phyloP scores from a whole-genome alignment of 768 basidiomycete genomes.

The Pulveroboletus sp. region DNA sequence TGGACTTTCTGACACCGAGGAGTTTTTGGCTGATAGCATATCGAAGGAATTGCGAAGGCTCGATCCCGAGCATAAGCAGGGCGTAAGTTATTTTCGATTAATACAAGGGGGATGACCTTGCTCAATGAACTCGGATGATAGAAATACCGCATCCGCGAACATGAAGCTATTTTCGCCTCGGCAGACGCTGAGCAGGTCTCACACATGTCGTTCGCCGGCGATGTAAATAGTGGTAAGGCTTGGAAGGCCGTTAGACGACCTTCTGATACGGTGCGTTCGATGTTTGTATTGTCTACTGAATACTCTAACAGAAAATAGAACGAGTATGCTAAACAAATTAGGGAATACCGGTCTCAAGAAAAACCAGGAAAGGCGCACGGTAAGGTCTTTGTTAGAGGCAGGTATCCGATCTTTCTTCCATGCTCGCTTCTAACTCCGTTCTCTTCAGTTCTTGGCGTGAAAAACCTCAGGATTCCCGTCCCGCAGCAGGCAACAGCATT shows the following conservation, averaged over 20 bases:
- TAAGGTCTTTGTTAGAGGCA: slow-evolving; percentile 93
- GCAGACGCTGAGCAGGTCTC: slow-evolving; percentile 67
- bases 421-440: background rate
- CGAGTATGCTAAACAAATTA: slow-evolving; percentile 89
- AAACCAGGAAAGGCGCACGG: slow-evolving; percentile 78
- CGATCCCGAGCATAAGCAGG: slow-evolving; percentile 32
- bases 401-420: slow-evolving; percentile 11
- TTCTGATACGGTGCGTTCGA: slow-evolving; percentile 79
- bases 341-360: slow-evolving; percentile 71
- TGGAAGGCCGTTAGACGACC: slow-evolving; percentile 87
- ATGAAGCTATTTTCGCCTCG: slow-evolving; percentile 76
- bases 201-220: slow-evolving; percentile 71
- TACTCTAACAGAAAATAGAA: slow-evolving; percentile 49
- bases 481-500: slow-evolving; percentile 71
- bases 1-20: slow-evolving; percentile 40
- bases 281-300: background rate
- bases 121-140: slow-evolving; percentile 28
- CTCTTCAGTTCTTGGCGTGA: slow-evolving; percentile 66
- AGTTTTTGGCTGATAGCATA: slow-evolving; percentile 62
- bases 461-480: slow-evolving; percentile 68
- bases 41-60: slow-evolving; percentile 65
- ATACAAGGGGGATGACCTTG: background rate
- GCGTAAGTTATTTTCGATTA: slow-evolving; percentile 17
- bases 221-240: slow-evolving; percentile 73
- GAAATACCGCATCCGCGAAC: slow-evolving; percentile 82